These are phyloP conservation scores for Calonectria montana DNA, from an alignment of 2,329 filamentous ascomycete species.

Conservation along the genomic window DNA sequence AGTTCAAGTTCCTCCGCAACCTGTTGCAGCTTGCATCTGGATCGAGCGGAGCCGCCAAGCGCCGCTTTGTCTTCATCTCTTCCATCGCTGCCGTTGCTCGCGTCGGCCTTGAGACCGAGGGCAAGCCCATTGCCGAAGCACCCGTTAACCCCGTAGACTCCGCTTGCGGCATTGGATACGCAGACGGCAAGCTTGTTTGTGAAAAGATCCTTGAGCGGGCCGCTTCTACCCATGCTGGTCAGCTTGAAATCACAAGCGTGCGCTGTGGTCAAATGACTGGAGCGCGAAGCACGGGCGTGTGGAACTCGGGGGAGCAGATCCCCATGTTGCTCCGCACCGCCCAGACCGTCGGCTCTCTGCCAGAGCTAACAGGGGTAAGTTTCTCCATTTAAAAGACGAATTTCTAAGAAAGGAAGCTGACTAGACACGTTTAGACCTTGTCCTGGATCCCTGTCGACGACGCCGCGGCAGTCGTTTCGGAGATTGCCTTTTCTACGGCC, in stretches of 20 bases:
- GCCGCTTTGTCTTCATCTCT: slow-evolving; percentile 44
- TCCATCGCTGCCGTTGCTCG: slow-evolving; percentile 44
- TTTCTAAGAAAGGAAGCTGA: background rate
- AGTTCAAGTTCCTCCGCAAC: slow-evolving; percentile 34
- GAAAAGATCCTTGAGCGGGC: slow-evolving; percentile 35
- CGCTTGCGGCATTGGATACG: slow-evolving; percentile 36
- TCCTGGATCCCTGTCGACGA: slow-evolving; percentile 35
- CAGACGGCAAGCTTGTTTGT: slow-evolving; percentile 38
- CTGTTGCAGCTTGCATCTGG: slow-evolving; percentile 29
- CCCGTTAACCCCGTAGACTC: slow-evolving; percentile 25
- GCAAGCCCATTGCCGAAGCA: slow-evolving; percentile 24
- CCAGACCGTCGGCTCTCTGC: slow-evolving; percentile 28
- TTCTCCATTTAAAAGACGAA: background rate
- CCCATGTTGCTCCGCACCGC: slow-evolving; percentile 33
- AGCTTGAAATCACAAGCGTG: slow-evolving; percentile 28
- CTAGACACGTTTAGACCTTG: slow-evolving; percentile 20
- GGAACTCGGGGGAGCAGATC: slow-evolving; percentile 36
- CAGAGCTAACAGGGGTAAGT: slow-evolving; percentile 28
- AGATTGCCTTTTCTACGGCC: slow-evolving; percentile 19
- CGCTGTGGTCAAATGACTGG: slow-evolving; percentile 37
- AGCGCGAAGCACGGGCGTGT: slow-evolving; percentile 25
- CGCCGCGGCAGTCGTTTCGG: slow-evolving; percentile 27
- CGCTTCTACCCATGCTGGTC: slow-evolving; percentile 1
- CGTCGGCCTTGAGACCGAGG: slow-evolving; percentile 14
- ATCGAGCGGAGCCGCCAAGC: slow-evolving; percentile 23